Base-by-base conservation (phyloP, 2,329 filamentous ascomycete species). In the Sclerotinia borealis region DNA sequence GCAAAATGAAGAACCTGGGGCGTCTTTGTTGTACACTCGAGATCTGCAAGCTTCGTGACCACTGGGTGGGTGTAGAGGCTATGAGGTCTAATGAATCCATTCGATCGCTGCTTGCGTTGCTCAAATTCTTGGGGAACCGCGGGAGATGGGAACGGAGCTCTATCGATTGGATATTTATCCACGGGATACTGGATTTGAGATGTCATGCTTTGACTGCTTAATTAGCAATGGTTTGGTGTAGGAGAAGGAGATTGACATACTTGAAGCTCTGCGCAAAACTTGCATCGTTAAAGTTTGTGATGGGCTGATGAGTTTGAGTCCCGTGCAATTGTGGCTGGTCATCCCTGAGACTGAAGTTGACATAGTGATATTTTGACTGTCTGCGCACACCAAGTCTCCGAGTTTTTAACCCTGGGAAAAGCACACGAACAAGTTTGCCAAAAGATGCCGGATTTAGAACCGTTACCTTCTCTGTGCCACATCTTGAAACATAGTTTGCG, bases 291-390 rank as follows among this genome's bases (percentile, higher is more conserved):
- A 83, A 77, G n/a, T 80, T 78, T 27, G 81, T 75, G 4, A 79
- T 75, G n/a, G 79, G 76, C 25, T 79, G 79, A 4, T 76, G 75
- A 47, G 78, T 76, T 17, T 80, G 76, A 34, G 82, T 78, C 55
- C 71, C 70, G 17, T 68, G 67, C 54, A 73, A 59, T 43, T 72
- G 70, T 56, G 73, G 72, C 55, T 74, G 72, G 64, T 87, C 85
- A 58, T 87, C 85, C 48, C 79, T 77, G 58, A 88, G 76, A 15
- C 79, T 79, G 70, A 89, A 89, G 72, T 87, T 87, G 52, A 88
- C 85, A 72, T 99, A 99, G 76, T 99, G 95, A 75, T 99, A 99
- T 75, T 99, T 99, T 17, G 95, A 99, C 78, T 98, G 93, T 68
- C 95, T 95, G 60, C 95, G 87, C 52, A 98, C 93, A 67, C 95